Evolutionary conservation across 208 protist species (phyloP).

Genomic region (Herpetomonas samuelpessoai): DNA sequence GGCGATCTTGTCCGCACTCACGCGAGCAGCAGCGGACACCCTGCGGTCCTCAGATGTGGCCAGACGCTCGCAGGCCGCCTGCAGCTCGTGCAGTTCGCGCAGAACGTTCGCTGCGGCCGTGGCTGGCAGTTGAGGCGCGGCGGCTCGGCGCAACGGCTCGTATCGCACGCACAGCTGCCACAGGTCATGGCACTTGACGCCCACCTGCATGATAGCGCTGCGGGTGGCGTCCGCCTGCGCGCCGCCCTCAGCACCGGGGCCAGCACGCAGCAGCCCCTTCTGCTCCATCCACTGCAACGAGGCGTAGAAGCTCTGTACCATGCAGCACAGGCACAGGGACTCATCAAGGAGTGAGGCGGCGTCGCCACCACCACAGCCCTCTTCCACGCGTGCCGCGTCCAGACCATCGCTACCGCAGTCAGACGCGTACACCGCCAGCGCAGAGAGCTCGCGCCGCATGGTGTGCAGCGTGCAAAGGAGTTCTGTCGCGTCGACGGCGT

Average conservation of each 20-base stretch:
- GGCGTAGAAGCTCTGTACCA: constrained; percentile 45
- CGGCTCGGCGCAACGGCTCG: constrained; percentile 29
- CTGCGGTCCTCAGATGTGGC: constrained; percentile 9
- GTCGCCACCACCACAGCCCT: background rate
- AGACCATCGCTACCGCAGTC: constrained; percentile 14
- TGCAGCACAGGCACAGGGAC: constrained; percentile 41
- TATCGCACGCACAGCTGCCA: constrained; percentile 52
- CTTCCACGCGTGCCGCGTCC: constrained; percentile 6
- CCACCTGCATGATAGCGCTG: constrained; percentile 40
- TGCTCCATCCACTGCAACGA: constrained; percentile 56
- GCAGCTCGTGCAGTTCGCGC: constrained; percentile 16
- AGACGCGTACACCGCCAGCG: constrained; percentile 31
- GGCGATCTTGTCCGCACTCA: background rate
- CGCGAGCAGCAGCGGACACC: constrained; percentile 14
- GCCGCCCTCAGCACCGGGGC: background rate
- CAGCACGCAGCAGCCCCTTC: constrained; percentile 16
- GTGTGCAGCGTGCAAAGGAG: constrained; percentile 32
- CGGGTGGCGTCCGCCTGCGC: constrained; percentile 12
- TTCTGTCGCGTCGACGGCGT: constrained; percentile 29
- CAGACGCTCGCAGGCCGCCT: constrained; percentile 25
- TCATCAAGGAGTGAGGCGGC: constrained; percentile 32
- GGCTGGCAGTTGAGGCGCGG: constrained; percentile 24
- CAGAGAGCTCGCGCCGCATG: constrained; percentile 32
- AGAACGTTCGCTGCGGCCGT: constrained; percentile 17
- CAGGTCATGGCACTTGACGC: constrained; percentile 31